A percentile compares a stretch with the other conserved stretches of the same genome.
Evolutionary conservation across 371 early-diverging fungal species (phyloP).

Genomic region (Apophysomyces variabilis): DNA sequence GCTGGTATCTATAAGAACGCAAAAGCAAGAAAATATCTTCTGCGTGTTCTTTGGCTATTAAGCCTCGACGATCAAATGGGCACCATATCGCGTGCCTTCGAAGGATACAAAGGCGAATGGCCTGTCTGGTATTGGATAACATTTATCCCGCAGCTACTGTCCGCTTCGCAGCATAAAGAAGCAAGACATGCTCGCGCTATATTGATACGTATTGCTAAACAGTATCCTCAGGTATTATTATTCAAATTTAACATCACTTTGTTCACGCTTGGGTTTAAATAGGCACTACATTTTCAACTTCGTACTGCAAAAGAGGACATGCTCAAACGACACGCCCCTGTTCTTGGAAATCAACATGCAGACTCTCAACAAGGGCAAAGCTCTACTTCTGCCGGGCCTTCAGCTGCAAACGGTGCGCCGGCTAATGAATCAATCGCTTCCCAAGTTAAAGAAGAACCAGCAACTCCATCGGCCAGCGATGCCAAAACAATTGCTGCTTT

Average conservation of each 20-base stretch:
- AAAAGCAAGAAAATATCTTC: conserved; percentile 87
- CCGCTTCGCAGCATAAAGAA: conserved; percentile 78
- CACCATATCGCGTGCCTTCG: conserved; percentile 81
- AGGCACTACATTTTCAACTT: conserved; percentile 93
- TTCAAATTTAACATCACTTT: neutral
- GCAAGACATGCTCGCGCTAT: conserved; percentile 81
- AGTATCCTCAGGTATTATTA: conserved; percentile 85
- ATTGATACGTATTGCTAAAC: conserved; percentile 91
- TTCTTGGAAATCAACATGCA: conserved; percentile 16
- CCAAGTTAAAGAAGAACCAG: conserved; percentile 3
- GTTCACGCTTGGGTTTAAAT: conserved; percentile 9
- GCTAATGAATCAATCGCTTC: conserved; percentile 1
- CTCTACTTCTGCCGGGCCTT: conserved; percentile 13
- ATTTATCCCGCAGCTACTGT: conserved; percentile 95
- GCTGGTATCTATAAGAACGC: conserved; percentile 87
- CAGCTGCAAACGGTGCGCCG: conserved; percentile 8
- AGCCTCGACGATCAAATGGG: conserved; percentile 87
- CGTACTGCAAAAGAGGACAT: conserved; percentile 93
- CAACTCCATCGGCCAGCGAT: conserved; percentile 20
- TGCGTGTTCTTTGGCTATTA: conserved; percentile 94
- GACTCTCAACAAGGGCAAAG: conserved; percentile 22
- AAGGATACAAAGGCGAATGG: conserved; percentile 87
- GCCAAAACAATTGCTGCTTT: conserved; percentile 19
- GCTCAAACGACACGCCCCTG: conserved; percentile 53
- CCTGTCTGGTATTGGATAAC: conserved; percentile 98